Percentiles rank a stretch among this genome's conserved stretches.
These are phyloP conservation scores for Diospyros kaki DNA, from an alignment of 148 eudicot species.

Conservation along the genomic window DNA sequence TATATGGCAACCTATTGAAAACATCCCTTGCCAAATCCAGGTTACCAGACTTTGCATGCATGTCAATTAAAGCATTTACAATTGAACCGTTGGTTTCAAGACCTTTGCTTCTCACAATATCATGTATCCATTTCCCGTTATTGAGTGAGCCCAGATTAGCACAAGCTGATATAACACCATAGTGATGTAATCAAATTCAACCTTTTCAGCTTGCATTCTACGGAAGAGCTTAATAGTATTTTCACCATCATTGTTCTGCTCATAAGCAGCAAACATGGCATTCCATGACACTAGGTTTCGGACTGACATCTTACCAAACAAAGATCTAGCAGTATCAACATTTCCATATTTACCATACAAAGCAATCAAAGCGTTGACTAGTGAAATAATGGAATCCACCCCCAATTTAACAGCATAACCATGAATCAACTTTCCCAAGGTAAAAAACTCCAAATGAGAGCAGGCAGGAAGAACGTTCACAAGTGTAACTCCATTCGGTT, in stretches of 20 bases:
- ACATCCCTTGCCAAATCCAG: constrained; percentile 17
- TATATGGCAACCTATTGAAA: constrained; percentile 17
- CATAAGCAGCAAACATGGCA: constrained; percentile 29
- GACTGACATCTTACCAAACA: constrained; percentile 21
- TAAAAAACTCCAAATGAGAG: constrained; percentile 11
- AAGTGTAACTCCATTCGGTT: constrained; percentile 16
- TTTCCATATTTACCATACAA: constrained; percentile 21
- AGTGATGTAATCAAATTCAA: constrained; percentile 22
- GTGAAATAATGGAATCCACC: constrained; percentile 5
- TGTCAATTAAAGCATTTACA: no score
- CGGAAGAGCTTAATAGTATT: constrained; percentile 17
- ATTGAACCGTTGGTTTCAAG: no score
- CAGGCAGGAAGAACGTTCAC: constrained; percentile 22
- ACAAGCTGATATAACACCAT: constrained; percentile 27
- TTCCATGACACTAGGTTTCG: constrained; percentile 33
- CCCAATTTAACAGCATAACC: constrained; percentile 13
- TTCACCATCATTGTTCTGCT: constrained; percentile 15
- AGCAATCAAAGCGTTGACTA: constrained; percentile 9
- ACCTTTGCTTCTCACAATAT: no score
- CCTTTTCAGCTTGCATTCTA: constrained; percentile 11
- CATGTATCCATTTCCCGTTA: no score
- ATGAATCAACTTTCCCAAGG: constrained; percentile 19
- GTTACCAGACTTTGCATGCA: constrained; percentile 22
- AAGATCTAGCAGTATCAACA: constrained; percentile 9
- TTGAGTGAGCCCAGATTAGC: constrained; percentile 16